A percentile compares a stretch with the other conserved stretches of the same genome.
These are phyloP conservation scores for Colletotrichum sojae DNA, from an alignment of 2,329 filamentous ascomycete species.

Conservation along the genomic window DNA sequence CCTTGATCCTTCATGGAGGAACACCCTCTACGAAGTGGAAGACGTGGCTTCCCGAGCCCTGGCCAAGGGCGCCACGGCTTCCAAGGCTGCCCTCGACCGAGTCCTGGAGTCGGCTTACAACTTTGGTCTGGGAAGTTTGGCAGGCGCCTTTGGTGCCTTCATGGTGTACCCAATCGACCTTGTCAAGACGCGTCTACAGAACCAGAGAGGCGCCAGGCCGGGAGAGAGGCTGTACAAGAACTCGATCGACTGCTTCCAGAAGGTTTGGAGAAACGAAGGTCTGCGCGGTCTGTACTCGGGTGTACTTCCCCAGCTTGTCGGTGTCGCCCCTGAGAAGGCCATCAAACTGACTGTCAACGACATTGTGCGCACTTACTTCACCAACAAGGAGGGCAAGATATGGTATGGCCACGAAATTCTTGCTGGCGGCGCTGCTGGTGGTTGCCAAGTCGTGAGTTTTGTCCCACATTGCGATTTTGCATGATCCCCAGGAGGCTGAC, in stretches of 20 bases:
- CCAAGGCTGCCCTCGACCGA: slow-evolving; percentile 67
- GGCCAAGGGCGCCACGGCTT: slow-evolving; percentile 64
- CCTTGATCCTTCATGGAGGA: slow-evolving; percentile 92
- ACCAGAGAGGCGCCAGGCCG: slow-evolving; percentile 86
- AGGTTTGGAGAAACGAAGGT: slow-evolving; percentile 94
- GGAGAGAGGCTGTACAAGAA: slow-evolving; percentile 96
- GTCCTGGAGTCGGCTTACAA: slow-evolving; percentile 87
- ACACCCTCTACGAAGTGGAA: slow-evolving; percentile 67
- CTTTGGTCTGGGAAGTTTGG: slow-evolving; percentile 89
- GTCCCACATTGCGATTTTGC: background rate
- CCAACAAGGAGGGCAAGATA: slow-evolving; percentile 82
- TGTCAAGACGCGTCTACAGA: slow-evolving; percentile 98
- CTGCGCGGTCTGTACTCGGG: slow-evolving; percentile 92
- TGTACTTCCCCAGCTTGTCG: slow-evolving; percentile 93
- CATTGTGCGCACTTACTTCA: slow-evolving; percentile 83
- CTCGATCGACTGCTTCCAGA: slow-evolving; percentile 93
- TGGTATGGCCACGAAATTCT: slow-evolving; percentile 80
- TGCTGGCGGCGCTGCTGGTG: slow-evolving; percentile 90
- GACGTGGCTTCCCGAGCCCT: slow-evolving; percentile 55
- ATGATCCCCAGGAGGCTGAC: slow-evolving; percentile 16
- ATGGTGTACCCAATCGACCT: slow-evolving; percentile 99
- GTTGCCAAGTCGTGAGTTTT: slow-evolving; percentile 90
- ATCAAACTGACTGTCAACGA: slow-evolving; percentile 99
- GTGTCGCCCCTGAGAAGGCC: slow-evolving; percentile 98
- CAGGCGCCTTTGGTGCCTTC: slow-evolving; percentile 97